Evolutionary conservation across 768 basidiomycete genomes (phyloP), one percentile per base, ranked within the genome.

Genomic region (Lentinula detonsa): DNA sequence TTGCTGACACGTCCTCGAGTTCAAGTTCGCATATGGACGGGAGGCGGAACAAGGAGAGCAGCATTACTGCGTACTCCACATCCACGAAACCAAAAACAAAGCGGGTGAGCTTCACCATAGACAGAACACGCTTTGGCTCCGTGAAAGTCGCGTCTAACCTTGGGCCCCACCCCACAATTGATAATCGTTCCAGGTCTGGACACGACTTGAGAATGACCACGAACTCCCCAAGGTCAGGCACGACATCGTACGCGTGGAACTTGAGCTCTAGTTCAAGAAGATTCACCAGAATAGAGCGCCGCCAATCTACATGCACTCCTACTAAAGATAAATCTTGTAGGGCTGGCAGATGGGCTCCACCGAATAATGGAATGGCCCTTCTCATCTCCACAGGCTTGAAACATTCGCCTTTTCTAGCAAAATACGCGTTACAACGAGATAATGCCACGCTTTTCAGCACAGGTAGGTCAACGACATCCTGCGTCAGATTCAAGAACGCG

Each of bases 231-330:
- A 83, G 64, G 5, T 75, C 76, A 1, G 85, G 85, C 73, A 80
- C 78, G n/a, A 86, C 82, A 43, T 84, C 80, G 42, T 66, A 73
- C 1, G 85, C 78, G 16, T 84, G 83, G 64, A 82, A 87, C 63
- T 77, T 82, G 65, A 86, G 71, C 63, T 83, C 80, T 39, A 86
- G 71, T 31, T 71, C 73, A 18, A 72, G 72, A 15, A 87, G 77
- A 60, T 76, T 75, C 5, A 64, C 66, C 54, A 85, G 69, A 10
- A 74, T 65, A 6, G 76, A 75, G 10, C 58, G 65, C 1, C 70
- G 49, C 85, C 85, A 87, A 57, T 84, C 76, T 54, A 86, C 68
- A 64, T 86, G 85, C 16, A 85, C 84, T 0, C 85, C 85, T 2
- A 79, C 76, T 5, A 87, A 71, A 1, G 77, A 73, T 6, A 86